These are phyloP conservation scores for Fragilariopsis cylindrus DNA, from an alignment of 108 stramenopile species.

Conservation along the genomic window DNA sequence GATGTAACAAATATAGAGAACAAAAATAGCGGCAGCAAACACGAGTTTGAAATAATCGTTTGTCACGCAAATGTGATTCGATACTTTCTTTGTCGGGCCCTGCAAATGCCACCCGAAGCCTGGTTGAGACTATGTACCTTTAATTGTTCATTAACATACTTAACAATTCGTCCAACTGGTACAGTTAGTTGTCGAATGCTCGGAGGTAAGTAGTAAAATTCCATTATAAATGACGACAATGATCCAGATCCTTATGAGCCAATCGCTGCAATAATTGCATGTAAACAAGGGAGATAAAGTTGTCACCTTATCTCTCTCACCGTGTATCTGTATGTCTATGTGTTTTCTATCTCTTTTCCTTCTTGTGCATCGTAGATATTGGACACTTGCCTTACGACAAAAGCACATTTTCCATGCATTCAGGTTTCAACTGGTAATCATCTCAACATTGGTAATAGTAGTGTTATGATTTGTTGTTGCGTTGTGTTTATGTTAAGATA, in stretches of 20 bases:
- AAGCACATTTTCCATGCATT: conserved; percentile 72
- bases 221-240: no score
- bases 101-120: conserved; percentile 92
- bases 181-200: conserved; percentile 84
- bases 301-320: no score
- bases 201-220: conserved; percentile 27
- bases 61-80: conserved; percentile 97
- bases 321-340: no score
- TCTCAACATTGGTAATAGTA: no score
- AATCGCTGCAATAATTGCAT: no score
- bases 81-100: conserved; percentile 88
- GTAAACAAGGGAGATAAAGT: no score
- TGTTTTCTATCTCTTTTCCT: no score
- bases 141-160: conserved; percentile 88
- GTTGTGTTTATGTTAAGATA: no score
- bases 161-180: conserved; percentile 85
- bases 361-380: conserved; percentile 46
- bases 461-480: no score
- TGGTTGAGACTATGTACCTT: conserved; percentile 90
- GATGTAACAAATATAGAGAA: conserved; percentile 9
- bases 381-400: conserved; percentile 76
- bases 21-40: conserved; percentile 41
- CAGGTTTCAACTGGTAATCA: conserved; percentile 82
- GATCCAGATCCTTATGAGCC: no score
- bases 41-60: conserved; percentile 93